Base-by-base conservation (phyloP, 306 rosid species). In the Gillenia trifoliata region DNA sequence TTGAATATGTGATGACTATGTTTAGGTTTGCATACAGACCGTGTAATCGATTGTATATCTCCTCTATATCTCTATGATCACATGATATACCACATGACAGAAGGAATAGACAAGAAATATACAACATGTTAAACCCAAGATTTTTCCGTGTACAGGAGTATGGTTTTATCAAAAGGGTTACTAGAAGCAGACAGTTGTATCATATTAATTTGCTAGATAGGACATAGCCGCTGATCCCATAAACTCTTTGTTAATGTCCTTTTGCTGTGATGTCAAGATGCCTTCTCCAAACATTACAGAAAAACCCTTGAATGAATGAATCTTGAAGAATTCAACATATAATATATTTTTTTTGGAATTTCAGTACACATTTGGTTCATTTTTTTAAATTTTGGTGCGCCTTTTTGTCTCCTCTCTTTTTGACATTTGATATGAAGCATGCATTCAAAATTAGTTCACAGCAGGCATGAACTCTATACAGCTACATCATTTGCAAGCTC, bases 401-500 rank as follows among this genome's bases (percentile, higher is more conserved):
- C 56, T 22, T 60, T 41, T 47, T 63, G 45, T 43, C 65, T 36
- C 11, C 29, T 66, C 40, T 25, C 38, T 31, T 50, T 66, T 83
- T 89, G 83, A 81, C 88, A 78, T 77, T 7, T 81, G 75, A 6
- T 61, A 73, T 33, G 76, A 75, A 76, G 74, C 61, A 62, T 77
- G 68, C 66, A 62, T 60, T 55, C 20, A 23, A 70, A 52, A 61
- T 34, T 16, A 16, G 65, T 12, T 29, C 5, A 26, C 65, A 23
- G 6, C 29, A 55, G 22, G 29, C 5, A 4, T 47, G 16, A 47
- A 36, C 41, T 13, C 10, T 54, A 22, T 54, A n/a, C 31, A 68
- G 40, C 73, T 36, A 36, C 41, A 36, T 36, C 41, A 36, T 36
- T 36, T 36, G 41, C 41, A 36, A 36, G 3, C 11, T n/a, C n/a